Conservation (phyloP, 257 asterid species). For the Solanum raphanifolium region DNA sequence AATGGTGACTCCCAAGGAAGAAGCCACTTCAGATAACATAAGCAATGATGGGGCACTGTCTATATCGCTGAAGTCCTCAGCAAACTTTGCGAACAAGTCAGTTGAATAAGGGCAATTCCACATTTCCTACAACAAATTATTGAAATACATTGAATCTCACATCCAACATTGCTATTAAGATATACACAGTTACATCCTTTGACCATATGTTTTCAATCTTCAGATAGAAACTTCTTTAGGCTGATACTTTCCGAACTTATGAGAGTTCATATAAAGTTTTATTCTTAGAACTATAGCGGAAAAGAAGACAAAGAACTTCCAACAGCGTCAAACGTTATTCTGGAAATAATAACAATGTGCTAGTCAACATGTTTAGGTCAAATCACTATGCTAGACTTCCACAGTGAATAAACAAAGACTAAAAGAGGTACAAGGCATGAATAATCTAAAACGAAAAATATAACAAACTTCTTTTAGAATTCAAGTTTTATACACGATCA, state of each 20-base stretch:
- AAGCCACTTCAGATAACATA: constrained; percentile 32
- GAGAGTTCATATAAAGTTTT: neutral
- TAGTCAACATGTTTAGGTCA: neutral
- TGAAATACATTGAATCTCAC: neutral
- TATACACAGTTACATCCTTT: neutral
- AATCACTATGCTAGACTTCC: neutral
- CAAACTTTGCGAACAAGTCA: constrained; percentile 14
- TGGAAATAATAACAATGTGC: neutral
- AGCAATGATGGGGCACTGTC: constrained; percentile 15
- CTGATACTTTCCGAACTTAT: neutral
- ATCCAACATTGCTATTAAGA: neutral
- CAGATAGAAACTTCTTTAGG: neutral
- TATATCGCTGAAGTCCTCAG: constrained; percentile 20
- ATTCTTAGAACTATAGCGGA: neutral
- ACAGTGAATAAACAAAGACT: neutral
- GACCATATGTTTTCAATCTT: neutral
- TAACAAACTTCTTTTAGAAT: neutral
- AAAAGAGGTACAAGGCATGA: neutral
- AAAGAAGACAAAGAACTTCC: neutral
- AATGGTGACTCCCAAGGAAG: constrained; percentile 13
- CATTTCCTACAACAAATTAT: constrained; percentile 21
- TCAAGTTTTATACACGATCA: neutral
- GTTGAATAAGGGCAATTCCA: constrained; percentile 38
- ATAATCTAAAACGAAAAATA: neutral
- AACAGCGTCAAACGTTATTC: neutral